These are phyloP conservation scores for Crepidotus variabilis DNA, from an alignment of 768 basidiomycete genomes.

Conservation along the genomic window DNA sequence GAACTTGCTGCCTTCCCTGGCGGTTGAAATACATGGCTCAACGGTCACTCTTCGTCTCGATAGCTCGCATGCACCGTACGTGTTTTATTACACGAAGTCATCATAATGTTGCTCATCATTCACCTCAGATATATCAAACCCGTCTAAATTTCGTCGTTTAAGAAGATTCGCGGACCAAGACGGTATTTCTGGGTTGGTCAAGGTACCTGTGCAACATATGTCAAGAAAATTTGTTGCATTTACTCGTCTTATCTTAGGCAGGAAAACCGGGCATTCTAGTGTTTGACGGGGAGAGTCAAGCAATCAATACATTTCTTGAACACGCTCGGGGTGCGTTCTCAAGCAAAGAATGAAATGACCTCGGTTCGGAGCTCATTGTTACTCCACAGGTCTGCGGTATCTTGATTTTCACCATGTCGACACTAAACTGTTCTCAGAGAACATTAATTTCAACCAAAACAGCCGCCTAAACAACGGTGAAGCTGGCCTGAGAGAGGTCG, in stretches of 20 bases:
- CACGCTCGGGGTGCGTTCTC: slow-evolving; percentile 28
- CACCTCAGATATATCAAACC: slow-evolving; percentile 32
- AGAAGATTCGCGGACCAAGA: slow-evolving; percentile 33
- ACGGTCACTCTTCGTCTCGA: slow-evolving; percentile 26
- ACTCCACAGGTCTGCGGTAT: slow-evolving; percentile 28
- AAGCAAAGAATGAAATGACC: neutral
- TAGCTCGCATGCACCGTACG: slow-evolving; percentile 42
- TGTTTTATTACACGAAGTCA: neutral
- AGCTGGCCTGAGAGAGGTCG: slow-evolving; percentile 32
- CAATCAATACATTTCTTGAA: slow-evolving; percentile 33
- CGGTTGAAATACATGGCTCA: too few species aligned
- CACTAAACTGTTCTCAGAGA: slow-evolving; percentile 11
- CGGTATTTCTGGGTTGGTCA: slow-evolving; percentile 37
- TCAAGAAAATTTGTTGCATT: neutral
- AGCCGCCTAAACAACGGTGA: slow-evolving; percentile 21
- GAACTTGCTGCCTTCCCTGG: too few species aligned
- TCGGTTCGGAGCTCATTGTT: neutral
- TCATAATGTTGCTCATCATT: neutral
- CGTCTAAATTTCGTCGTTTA: slow-evolving; percentile 36
- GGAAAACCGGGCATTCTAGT: slow-evolving; percentile 41
- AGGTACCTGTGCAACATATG: slow-evolving; percentile 19
- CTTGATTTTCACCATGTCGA: slow-evolving; percentile 37
- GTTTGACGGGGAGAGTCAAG: slow-evolving; percentile 32
- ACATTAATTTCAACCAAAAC: neutral
- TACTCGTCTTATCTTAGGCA: slow-evolving; percentile 19